Percentiles rank a stretch among this genome's conserved stretches.
Evolutionary conservation across 768 basidiomycete species (phyloP).

Genomic region (Trametes punicea): DNA sequence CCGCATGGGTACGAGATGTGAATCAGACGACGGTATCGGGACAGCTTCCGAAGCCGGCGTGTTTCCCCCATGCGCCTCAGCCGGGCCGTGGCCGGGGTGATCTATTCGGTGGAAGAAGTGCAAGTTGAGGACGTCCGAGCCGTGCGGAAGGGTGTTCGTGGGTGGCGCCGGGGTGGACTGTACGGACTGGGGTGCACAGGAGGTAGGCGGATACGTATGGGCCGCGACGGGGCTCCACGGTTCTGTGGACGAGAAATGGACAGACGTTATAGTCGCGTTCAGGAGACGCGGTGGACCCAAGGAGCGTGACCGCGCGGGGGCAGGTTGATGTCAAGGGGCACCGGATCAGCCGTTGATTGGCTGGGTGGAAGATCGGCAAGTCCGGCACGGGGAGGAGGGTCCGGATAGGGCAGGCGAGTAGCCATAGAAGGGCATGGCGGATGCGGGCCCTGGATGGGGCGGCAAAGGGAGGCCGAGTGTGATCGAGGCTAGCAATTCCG

Average conservation of each 20-base stretch:
- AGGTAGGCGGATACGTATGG: not conserved
- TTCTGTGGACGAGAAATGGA: not conserved
- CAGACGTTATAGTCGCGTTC: not conserved
- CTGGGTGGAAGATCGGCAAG: not conserved
- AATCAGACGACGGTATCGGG: not conserved
- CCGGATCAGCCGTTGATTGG: slow-evolving; percentile 1
- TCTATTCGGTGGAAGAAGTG: not conserved
- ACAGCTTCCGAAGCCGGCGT: not conserved
- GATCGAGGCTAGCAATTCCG: slow-evolving; percentile 8
- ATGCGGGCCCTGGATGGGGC: not conserved
- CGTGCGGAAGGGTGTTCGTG: too few relatives aligned
- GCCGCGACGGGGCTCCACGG: too few relatives aligned
- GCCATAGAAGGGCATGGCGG: not conserved
- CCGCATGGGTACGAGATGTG: not conserved
- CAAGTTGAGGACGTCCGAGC: too few relatives aligned
- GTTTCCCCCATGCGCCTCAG: too few relatives aligned
- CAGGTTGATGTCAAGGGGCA: not conserved
- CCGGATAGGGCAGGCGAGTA: slow-evolving; percentile 8
- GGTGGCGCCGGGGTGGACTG: too few relatives aligned
- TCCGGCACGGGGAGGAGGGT: not conserved
- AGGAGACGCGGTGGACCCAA: not conserved
- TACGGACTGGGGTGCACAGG: not conserved
- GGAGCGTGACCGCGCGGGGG: not conserved
- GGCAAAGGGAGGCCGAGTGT: slow-evolving; percentile 17
- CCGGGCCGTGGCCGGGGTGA: not conserved